Evolutionary conservation across 768 basidiomycete genomes (phyloP).

Genomic region (Auriscalpium vulgare): DNA sequence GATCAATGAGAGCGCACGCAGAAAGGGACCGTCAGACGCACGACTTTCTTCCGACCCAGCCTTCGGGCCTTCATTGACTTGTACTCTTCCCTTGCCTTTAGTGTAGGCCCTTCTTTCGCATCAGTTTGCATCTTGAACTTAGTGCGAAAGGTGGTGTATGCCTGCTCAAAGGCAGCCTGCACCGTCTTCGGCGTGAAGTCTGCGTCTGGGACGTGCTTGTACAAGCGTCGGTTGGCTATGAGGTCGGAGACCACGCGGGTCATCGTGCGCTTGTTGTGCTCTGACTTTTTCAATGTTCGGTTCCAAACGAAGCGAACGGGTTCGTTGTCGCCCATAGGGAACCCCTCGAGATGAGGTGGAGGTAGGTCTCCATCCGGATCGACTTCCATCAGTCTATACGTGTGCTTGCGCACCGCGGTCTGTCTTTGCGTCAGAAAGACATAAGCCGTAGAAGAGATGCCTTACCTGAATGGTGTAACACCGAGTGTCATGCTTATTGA

Average conservation of each 20-base stretch:
- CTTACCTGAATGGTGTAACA: constrained; percentile 61
- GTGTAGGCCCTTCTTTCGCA: constrained; percentile 30
- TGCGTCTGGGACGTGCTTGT: constrained; percentile 55
- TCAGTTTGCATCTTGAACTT: constrained; percentile 61
- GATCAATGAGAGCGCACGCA: constrained; percentile 1
- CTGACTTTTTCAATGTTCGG: constrained; percentile 67
- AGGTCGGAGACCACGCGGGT: constrained; percentile 52
- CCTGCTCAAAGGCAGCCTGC: constrained; percentile 61
- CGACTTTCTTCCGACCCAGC: constrained; percentile 52
- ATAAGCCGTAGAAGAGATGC: constrained; percentile 6
- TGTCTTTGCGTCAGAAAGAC: constrained; percentile 20
- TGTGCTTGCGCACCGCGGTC: constrained; percentile 66
- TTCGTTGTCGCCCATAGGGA: constrained; percentile 33
- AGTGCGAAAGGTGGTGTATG: constrained; percentile 58
- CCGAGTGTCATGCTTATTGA: constrained; percentile 54
- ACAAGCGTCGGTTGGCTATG: constrained; percentile 44
- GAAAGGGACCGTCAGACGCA: constrained; percentile 26
- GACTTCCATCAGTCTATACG: constrained; percentile 52
- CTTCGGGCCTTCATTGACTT: constrained; percentile 60
- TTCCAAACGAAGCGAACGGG: constrained; percentile 75
- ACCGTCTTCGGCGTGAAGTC: constrained; percentile 58
- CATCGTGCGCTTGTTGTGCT: constrained; percentile 70
- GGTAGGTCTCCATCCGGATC: constrained; percentile 52
- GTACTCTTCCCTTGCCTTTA: constrained; percentile 46
- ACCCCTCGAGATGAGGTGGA: constrained; percentile 51